Percentiles rank a stretch among this genome's conserved stretches.
These are phyloP conservation scores for Zizania latifolia DNA, from an alignment of 176 grass and related monocot genomes.

Conservation along the genomic window DNA sequence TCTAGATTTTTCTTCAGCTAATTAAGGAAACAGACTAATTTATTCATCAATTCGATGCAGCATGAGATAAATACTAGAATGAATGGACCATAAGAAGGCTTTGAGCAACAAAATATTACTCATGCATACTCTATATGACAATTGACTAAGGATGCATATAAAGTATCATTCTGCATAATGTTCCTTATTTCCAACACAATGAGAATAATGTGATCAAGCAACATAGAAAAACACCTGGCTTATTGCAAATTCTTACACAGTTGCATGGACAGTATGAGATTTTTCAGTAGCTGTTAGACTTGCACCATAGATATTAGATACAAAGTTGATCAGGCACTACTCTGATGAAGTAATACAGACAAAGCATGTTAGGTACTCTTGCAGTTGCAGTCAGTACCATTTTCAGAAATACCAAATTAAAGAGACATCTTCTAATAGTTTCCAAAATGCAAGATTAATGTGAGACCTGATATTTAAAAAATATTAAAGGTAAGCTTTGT, in stretches of 20 bases:
- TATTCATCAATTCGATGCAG: neutral
- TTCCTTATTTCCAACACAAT: neutral
- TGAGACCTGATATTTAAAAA: neutral
- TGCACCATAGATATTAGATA: neutral
- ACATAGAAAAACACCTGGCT: neutral
- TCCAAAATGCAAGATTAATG: neutral
- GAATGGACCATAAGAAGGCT: neutral
- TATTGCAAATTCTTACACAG: neutral
- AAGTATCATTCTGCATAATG: neutral
- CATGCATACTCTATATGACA: neutral
- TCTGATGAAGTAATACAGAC: no score
- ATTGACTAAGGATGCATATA: neutral
- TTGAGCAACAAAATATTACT: neutral
- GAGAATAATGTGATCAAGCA: slow-evolving; percentile 1
- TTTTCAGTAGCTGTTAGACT: neutral
- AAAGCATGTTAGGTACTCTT: neutral
- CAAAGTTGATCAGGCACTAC: neutral
- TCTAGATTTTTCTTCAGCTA: neutral
- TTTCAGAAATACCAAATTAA: neutral
- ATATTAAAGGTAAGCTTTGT: neutral
- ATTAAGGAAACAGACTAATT: neutral
- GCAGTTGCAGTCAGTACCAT: neutral
- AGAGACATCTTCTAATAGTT: neutral
- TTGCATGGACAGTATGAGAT: neutral
- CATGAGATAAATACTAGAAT: neutral